Conservation (phyloP, 441 rosid genomes). For the Melastoma candidum region DNA sequence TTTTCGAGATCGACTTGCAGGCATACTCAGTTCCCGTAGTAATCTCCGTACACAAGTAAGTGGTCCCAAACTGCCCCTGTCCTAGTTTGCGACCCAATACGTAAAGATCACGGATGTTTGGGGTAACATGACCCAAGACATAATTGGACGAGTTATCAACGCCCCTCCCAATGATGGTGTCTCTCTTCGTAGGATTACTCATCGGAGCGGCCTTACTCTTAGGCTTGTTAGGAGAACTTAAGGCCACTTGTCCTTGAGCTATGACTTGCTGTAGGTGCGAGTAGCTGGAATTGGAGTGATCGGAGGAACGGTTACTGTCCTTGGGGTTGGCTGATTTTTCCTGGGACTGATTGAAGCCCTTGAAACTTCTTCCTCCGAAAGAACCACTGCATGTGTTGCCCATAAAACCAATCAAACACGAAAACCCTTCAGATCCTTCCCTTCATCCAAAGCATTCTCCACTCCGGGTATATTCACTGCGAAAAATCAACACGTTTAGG, state of each 20-base stretch:
- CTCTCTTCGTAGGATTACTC: constrained; percentile 11
- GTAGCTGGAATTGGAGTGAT: constrained; percentile 9
- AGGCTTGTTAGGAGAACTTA: constrained; percentile 6
- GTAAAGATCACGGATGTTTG: constrained; percentile 15
- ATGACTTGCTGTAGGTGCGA: constrained; percentile 7
- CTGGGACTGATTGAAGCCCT: constrained; percentile 17
- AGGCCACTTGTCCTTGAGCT: constrained; percentile 7
- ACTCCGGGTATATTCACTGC: constrained; percentile 1
- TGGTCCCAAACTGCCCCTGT: constrained; percentile 19
- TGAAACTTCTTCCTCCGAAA: constrained; percentile 10
- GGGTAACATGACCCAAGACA: constrained; percentile 18
- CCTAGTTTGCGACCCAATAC: constrained; percentile 17
- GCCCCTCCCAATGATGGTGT: constrained; percentile 12
- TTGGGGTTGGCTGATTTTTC: constrained; percentile 2
- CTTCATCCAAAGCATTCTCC: constrained; percentile 5
- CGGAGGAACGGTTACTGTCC: constrained; percentile 1
- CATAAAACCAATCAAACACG: constrained; percentile 6
- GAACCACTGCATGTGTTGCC: constrained; percentile 18
- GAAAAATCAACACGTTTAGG: not conserved
- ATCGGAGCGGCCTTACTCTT: not conserved
- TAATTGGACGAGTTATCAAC: constrained; percentile 12
- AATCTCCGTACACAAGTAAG: constrained; percentile 16
- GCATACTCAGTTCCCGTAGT: constrained; percentile 12
- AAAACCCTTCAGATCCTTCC: constrained; percentile 7
- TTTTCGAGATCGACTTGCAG: constrained; percentile 19